phyloP scores from a whole-genome alignment of 1,284 basidiomycete genomes.

The Tranzscheliella williamsii region DNA sequence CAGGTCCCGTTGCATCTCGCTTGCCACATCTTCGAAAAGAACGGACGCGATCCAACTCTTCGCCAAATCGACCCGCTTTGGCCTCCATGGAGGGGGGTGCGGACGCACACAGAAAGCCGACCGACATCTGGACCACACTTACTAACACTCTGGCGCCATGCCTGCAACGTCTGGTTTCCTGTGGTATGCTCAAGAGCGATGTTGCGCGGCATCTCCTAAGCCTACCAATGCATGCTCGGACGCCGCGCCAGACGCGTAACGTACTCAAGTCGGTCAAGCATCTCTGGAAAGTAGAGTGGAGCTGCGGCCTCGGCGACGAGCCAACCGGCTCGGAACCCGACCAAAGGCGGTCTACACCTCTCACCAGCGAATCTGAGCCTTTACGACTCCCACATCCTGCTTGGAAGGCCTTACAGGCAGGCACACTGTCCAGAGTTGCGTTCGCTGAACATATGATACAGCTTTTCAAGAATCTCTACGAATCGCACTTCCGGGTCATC shows the following conservation, averaged over 20 bases:
- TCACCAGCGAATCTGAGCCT: slow-evolving; percentile 45
- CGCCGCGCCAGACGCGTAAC: slow-evolving; percentile 58
- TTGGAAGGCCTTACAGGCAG: slow-evolving; percentile 60
- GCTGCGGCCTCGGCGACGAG: slow-evolving; percentile 53
- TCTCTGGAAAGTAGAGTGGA: slow-evolving; percentile 61
- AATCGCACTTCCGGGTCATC: slow-evolving; percentile 60
- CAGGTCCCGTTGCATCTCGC: neutral
- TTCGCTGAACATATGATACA: slow-evolving; percentile 61
- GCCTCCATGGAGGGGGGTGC: neutral
- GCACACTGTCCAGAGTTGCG: slow-evolving; percentile 57
- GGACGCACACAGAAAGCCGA: slow-evolving; percentile 4
- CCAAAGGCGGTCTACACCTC: neutral
- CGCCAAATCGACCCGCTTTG: slow-evolving; percentile 21
- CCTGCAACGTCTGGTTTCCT: slow-evolving; percentile 62
- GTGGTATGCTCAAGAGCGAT: slow-evolving; percentile 61
- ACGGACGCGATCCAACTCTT: slow-evolving; percentile 35
- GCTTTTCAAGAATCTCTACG: slow-evolving; percentile 63
- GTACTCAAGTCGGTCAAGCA: slow-evolving; percentile 60
- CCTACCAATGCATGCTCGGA: slow-evolving; percentile 62
- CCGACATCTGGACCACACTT: slow-evolving; percentile 61
- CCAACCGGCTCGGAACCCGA: slow-evolving; percentile 8
- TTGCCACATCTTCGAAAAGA: slow-evolving; percentile 23
- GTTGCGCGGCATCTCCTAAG: slow-evolving; percentile 61
- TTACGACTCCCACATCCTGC: slow-evolving; percentile 61
- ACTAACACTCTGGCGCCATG: slow-evolving; percentile 61